phyloP scores from a whole-genome alignment of 2,329 filamentous ascomycete species.

The Microsporum ferrugineum region DNA sequence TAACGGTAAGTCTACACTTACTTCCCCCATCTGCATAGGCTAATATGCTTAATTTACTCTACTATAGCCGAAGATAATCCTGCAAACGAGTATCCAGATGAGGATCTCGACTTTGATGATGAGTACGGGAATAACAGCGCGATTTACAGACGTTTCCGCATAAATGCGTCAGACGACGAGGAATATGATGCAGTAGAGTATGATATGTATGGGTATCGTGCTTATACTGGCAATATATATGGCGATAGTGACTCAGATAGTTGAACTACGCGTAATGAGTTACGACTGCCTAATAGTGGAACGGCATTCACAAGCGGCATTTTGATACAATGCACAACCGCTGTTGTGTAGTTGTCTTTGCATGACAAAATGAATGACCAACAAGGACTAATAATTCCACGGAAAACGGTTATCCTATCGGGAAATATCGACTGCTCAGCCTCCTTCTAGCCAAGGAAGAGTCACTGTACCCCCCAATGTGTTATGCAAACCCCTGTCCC shows the following conservation, averaged over 20 bases:
- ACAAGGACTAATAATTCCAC: background rate
- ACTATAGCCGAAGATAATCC: conserved; percentile 38
- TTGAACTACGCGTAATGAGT: background rate
- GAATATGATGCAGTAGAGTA: conserved; percentile 33
- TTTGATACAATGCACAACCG: too few species aligned
- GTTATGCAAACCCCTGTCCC: too few species aligned
- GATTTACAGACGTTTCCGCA: conserved; percentile 32
- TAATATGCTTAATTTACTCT: background rate
- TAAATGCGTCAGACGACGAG: conserved; percentile 35
- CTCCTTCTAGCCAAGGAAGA: too few species aligned
- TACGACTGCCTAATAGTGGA: too few species aligned
- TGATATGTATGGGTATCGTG: conserved; percentile 16
- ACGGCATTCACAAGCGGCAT: too few species aligned
- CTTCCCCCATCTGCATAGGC: background rate
- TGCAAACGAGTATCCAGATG: conserved; percentile 42
- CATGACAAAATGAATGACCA: background rate
- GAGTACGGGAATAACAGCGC: conserved; percentile 32
- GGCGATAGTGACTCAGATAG: conserved; percentile 15
- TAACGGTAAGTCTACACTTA: conserved; percentile 37
- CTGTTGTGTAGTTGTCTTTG: background rate
- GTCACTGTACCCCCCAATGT: too few species aligned
- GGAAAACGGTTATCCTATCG: background rate
- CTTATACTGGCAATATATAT: conserved; percentile 21
- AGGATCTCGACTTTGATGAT: conserved; percentile 39
- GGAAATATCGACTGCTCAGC: background rate